Conservation (phyloP, 108 stramenopile genomes). For the Stephanodiscus minutulus region DNA sequence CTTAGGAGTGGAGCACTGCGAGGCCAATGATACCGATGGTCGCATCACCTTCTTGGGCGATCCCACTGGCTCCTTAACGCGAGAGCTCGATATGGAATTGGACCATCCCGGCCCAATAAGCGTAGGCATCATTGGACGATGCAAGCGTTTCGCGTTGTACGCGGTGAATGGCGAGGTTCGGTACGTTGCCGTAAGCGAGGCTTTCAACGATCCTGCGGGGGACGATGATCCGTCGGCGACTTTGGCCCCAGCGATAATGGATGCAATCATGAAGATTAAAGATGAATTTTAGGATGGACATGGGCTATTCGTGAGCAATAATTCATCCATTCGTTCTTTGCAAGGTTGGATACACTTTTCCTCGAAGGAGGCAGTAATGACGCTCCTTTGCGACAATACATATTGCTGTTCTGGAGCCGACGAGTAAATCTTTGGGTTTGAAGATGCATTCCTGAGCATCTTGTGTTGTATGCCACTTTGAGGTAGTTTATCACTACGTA, state of each 20-base stretch:
- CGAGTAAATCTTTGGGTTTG: constrained; percentile 13
- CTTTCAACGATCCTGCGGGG: constrained; percentile 52
- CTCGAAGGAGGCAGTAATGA: constrained; percentile 33
- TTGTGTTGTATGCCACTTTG: constrained; percentile 13
- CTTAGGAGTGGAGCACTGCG: constrained; percentile 21
- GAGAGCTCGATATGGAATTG: constrained; percentile 48
- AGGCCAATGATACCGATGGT: constrained; percentile 20
- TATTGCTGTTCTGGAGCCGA: constrained; percentile 14
- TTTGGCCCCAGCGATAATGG: constrained; percentile 42
- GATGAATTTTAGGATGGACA: constrained; percentile 30
- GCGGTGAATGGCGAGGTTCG: constrained; percentile 46
- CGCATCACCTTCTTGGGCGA: constrained; percentile 45
- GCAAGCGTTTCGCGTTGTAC: constrained; percentile 53
- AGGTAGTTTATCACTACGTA: not conserved
- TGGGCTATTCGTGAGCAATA: no score
- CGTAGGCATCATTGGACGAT: constrained; percentile 46
- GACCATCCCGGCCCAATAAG: constrained; percentile 44
- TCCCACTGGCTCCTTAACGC: constrained; percentile 36
- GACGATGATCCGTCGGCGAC: constrained; percentile 46
- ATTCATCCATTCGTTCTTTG: not conserved
- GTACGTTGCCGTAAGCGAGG: constrained; percentile 40
- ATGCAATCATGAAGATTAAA: constrained; percentile 38
- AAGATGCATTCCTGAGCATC: constrained; percentile 11
- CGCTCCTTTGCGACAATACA: constrained; percentile 21
- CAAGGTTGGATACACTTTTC: constrained; percentile 5